Evolutionary conservation across 805 yeast genomes (phyloP).

Genomic region (Kurtzmaniella cleridarum): DNA sequence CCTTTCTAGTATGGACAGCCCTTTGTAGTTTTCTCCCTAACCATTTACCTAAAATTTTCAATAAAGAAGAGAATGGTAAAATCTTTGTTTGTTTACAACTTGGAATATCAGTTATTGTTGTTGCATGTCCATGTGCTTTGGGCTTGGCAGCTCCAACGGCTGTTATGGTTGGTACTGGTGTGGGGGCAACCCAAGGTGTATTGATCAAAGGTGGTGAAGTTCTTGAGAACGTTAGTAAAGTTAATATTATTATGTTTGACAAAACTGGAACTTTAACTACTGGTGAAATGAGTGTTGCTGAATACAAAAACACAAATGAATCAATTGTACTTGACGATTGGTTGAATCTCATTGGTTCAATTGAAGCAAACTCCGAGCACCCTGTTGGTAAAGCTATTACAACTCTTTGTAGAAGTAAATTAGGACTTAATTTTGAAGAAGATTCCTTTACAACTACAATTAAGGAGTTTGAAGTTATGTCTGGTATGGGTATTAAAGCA

Average conservation of each 20-base stretch:
- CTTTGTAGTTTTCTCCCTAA: conserved; percentile 19
- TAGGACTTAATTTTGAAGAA: conserved; percentile 25
- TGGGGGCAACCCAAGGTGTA: conserved; percentile 86
- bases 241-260: conserved; percentile 74
- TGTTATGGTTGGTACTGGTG: conserved; percentile 97
- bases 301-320: conserved; percentile 9
- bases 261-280: conserved; percentile 94
- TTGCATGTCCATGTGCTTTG: conserved; percentile 97
- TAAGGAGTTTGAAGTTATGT: conserved; percentile 28
- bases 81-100: conserved; percentile 67
- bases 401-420: conserved; percentile 22
- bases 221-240: conserved; percentile 63
- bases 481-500: conserved; percentile 45
- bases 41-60: conserved; percentile 44
- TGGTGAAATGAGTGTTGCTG: conserved; percentile 59
- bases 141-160: conserved; percentile 99
- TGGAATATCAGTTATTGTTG: conserved; percentile 88
- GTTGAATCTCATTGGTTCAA: conserved; percentile 52
- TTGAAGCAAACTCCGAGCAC: conserved; percentile 77
- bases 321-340: conserved; percentile 17
- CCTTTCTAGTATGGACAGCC: conserved; percentile 47
- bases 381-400: conserved; percentile 78
- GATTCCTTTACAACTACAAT: conserved; percentile 27
- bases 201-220: conserved; percentile 91
- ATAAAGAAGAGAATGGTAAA: conserved; percentile 44